Conservation (phyloP, 106 monocot genomes). For the Agapanthus africanus region DNA sequence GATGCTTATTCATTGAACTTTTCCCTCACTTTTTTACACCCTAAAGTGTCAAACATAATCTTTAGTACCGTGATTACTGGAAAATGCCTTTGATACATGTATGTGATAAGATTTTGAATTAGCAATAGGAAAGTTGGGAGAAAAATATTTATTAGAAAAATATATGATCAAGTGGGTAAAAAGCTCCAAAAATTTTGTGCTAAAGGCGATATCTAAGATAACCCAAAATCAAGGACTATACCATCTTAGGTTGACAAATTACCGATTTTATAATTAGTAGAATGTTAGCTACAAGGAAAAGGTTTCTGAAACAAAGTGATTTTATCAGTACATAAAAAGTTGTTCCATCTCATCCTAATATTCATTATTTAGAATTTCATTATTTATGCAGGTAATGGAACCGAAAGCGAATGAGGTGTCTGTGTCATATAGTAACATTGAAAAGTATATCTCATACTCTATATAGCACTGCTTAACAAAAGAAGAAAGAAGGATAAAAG, state of each 20-base stretch:
- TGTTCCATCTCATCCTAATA: not conserved
- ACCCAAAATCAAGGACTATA: not conserved
- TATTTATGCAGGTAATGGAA: too few relatives aligned
- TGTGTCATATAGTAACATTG: not conserved
- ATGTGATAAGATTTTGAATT: too few relatives aligned
- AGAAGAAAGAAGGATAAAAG: not conserved
- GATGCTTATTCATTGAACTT: not conserved
- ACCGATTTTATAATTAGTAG: not conserved
- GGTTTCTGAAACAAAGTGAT: not conserved
- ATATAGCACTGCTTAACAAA: not conserved
- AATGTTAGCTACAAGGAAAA: not conserved
- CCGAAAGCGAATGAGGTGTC: not conserved
- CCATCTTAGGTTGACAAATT: not conserved
- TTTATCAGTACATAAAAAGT: not conserved
- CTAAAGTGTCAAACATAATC: too few relatives aligned
- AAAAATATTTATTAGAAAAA: not conserved
- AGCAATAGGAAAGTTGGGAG: too few relatives aligned
- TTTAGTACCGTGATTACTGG: not conserved
- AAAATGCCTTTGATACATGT: not conserved
- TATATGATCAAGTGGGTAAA: conserved; percentile 2
- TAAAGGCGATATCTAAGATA: not conserved
- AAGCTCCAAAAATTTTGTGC: not conserved
- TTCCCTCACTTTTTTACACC: not conserved
- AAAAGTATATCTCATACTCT: not conserved
- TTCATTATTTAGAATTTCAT: too few relatives aligned